These are phyloP conservation scores for Shiraia bambusicola DNA, from an alignment of 2,329 filamentous ascomycete genomes.

Conservation along the genomic window DNA sequence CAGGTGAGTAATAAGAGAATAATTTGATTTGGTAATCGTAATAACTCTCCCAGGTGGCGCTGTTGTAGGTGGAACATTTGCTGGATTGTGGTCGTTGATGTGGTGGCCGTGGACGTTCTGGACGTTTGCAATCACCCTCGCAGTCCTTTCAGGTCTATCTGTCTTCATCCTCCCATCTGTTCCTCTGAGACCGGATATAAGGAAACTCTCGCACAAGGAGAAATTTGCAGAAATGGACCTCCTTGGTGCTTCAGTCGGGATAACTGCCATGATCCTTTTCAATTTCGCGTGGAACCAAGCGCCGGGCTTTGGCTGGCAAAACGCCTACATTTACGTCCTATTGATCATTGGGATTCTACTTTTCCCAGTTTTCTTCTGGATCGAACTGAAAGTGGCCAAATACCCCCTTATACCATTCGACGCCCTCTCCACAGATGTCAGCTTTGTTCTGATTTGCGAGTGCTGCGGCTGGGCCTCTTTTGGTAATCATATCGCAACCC, in stretches of 20 bases:
- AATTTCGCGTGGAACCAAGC: slow-evolving; percentile 71
- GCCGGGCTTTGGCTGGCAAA: slow-evolving; percentile 59
- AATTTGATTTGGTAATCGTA: neutral
- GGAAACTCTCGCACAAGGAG: slow-evolving; percentile 14
- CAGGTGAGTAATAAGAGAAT: slow-evolving; percentile 26
- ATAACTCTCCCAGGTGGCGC: slow-evolving; percentile 36
- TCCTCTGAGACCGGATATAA: slow-evolving; percentile 18
- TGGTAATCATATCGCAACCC: slow-evolving; percentile 13
- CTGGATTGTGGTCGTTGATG: slow-evolving; percentile 44
- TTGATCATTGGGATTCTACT: slow-evolving; percentile 61
- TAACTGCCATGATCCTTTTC: slow-evolving; percentile 59
- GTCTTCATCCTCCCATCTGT: slow-evolving; percentile 45
- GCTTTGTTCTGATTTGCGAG: slow-evolving; percentile 59
- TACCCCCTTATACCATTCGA: slow-evolving; percentile 61
- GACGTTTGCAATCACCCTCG: slow-evolving; percentile 45
- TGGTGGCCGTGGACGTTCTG: slow-evolving; percentile 60
- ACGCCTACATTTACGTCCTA: slow-evolving; percentile 57
- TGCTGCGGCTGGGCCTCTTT: slow-evolving; percentile 47
- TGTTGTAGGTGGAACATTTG: slow-evolving; percentile 46
- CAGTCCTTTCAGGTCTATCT: slow-evolving; percentile 41
- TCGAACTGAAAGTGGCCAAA: slow-evolving; percentile 49
- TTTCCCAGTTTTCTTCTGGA: slow-evolving; percentile 56
- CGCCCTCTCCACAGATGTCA: slow-evolving; percentile 51
- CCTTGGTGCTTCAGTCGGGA: slow-evolving; percentile 52
- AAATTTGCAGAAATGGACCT: slow-evolving; percentile 45